Conservation (phyloP, 345 rosid species). For the Linum usitatissimum region DNA sequence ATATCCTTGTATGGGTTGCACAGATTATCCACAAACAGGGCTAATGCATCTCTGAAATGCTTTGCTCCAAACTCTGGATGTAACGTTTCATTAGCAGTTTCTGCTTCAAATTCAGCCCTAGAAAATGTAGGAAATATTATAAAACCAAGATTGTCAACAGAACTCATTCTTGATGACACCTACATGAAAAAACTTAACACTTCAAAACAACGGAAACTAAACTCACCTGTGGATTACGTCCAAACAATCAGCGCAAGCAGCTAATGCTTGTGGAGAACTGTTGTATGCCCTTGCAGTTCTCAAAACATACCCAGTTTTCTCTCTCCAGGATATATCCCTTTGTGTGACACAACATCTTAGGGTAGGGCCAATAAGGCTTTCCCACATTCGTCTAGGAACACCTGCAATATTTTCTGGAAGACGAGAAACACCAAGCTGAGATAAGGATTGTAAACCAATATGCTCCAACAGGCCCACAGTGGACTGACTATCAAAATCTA, state of each 20-base stretch:
- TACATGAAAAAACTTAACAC: background rate
- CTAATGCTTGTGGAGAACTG: constrained; percentile 53
- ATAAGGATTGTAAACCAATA: constrained; percentile 5
- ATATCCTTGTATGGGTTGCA: constrained; percentile 53
- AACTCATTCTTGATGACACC: background rate
- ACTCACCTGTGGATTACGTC: constrained; percentile 55
- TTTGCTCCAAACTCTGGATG: constrained; percentile 40
- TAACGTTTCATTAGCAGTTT: constrained; percentile 14
- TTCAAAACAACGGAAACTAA: background rate
- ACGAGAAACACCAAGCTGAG: constrained; percentile 1
- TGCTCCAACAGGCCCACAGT: background rate
- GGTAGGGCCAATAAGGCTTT: constrained; percentile 62
- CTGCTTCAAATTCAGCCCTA: constrained; percentile 36
- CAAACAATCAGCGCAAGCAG: constrained; percentile 67
- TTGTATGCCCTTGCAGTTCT: constrained; percentile 49
- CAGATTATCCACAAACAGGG: constrained; percentile 51
- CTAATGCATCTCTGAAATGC: constrained; percentile 34
- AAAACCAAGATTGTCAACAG: background rate
- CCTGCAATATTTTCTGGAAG: constrained; percentile 47
- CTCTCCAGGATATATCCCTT: constrained; percentile 21
- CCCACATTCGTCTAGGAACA: constrained; percentile 44
- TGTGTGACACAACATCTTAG: constrained; percentile 40
- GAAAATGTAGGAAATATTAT: constrained; percentile 12
- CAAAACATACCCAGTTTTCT: constrained; percentile 42
- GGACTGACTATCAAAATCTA: too few species aligned